Conservation (phyloP, 768 basidiomycete species). For the Tubosaeta brunneosetosa region DNA sequence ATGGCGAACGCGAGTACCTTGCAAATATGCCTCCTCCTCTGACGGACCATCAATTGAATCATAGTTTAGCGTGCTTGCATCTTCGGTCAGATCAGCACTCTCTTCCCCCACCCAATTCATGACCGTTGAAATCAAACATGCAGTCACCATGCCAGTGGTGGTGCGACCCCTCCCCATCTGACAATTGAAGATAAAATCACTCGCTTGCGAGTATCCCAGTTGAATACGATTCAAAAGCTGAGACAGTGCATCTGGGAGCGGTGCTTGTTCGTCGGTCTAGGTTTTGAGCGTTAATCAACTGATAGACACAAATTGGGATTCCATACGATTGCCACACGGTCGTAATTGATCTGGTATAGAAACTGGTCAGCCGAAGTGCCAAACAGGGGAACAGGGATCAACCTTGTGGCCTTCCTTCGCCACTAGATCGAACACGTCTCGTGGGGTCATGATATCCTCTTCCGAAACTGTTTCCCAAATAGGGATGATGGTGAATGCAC, state of each 20-base stretch:
- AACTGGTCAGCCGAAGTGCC: conserved; percentile 2
- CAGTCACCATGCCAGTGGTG: conserved; percentile 94
- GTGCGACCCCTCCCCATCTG: conserved; percentile 93
- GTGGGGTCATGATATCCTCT: conserved; percentile 81
- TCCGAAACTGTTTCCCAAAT: conserved; percentile 88
- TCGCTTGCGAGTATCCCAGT: conserved; percentile 50
- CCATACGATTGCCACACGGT: conserved; percentile 83
- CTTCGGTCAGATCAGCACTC: conserved; percentile 34
- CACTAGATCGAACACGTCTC: conserved; percentile 76
- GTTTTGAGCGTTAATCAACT: conserved; percentile 5
- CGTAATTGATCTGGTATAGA: conserved; percentile 67
- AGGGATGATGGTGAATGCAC: conserved; percentile 85
- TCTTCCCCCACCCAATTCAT: conserved; percentile 53
- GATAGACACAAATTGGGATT: not conserved
- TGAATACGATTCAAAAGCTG: conserved; percentile 74
- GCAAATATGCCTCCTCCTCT: conserved; percentile 84
- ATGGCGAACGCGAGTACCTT: conserved; percentile 46
- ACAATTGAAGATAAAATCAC: conserved; percentile 91
- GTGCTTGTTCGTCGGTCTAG: conserved; percentile 97
- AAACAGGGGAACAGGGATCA: not conserved
- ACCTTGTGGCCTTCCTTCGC: conserved; percentile 71
- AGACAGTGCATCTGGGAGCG: conserved; percentile 80
- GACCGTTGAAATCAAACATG: conserved; percentile 77
- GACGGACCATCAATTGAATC: conserved; percentile 77
- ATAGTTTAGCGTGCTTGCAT: conserved; percentile 41